A percentile compares a stretch with the other conserved stretches of the same genome.
Conservation (phyloP, 139 green algal genomes). For the Coelastrella sp. region DNA sequence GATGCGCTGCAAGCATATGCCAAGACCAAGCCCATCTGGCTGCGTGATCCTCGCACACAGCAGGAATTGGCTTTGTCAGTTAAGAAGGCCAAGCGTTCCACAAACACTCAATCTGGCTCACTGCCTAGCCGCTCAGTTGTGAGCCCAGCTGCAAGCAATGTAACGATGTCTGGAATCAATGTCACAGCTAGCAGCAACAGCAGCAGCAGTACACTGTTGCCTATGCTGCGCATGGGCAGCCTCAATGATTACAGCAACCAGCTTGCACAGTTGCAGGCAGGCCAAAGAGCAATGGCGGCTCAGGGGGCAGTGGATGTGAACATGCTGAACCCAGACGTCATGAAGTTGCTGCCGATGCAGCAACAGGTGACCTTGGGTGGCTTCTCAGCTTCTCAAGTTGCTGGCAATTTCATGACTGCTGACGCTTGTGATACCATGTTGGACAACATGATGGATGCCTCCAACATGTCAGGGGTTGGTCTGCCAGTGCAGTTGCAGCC, state of each 20-base stretch:
- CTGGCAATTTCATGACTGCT: slow-evolving; percentile 16
- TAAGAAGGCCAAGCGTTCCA: slow-evolving; percentile 5
- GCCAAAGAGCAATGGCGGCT: background rate
- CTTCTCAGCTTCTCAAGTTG: too few relatives aligned
- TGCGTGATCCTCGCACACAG: slow-evolving; percentile 3
- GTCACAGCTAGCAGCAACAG: slow-evolving; percentile 21
- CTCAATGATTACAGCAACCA: background rate
- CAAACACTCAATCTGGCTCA: too few relatives aligned
- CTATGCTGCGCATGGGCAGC: background rate
- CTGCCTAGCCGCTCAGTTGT: too few relatives aligned
- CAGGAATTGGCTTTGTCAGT: slow-evolving; percentile 25
- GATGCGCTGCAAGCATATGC: background rate
- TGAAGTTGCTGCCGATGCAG: slow-evolving; percentile 39
- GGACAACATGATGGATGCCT: background rate
- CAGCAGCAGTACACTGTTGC: slow-evolving; percentile 34
- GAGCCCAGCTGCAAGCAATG: background rate
- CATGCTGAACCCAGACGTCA: slow-evolving; percentile 3
- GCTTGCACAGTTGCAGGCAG: slow-evolving; percentile 14
- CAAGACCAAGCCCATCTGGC: slow-evolving; percentile 34
- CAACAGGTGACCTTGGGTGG: background rate
- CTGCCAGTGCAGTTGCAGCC: slow-evolving; percentile 44
- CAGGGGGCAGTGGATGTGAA: background rate
- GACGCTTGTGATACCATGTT: slow-evolving; percentile 39
- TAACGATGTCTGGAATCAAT: too few relatives aligned
- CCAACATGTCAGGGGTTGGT: background rate